Evolutionary conservation across 352 stramenopile genomes (phyloP), one percentile per base, ranked within the genome.

Genomic region (Pythium brachiatum): DNA sequence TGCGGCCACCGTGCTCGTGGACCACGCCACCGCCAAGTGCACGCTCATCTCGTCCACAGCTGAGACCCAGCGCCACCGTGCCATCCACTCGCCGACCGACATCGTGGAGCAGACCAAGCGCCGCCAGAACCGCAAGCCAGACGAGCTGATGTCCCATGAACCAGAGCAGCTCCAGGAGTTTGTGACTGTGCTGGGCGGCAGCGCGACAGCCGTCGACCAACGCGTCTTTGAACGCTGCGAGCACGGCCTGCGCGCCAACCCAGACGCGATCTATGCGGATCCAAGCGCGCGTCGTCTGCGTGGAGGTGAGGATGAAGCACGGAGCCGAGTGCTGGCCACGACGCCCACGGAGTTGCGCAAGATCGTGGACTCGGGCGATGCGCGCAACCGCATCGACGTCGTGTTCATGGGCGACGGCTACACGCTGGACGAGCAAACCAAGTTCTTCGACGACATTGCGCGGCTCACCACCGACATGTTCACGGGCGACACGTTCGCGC

Each of bases 401-500:
- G 70, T 81, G 16, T 81, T 81, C 55, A 77, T 81, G 69, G 64
- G 66, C 31, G 74, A 81, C 50, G 74, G 70, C 18, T 81, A 81
- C 72, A 78, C 70, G 3, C 16, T 39, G 12, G 20, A 8, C 26
- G 70, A 81, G 39, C 32, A 63, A 25, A 43, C 51, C 23, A 29
- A 32, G 15, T 81, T 81, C 63, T 75, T 70, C 32, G 58, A 63
- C 27, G 74, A 81, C 66, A 75, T 79, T 1, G 7, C 66, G 34
- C 70, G 70, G 1, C 52, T 81, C 43, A 78, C 65, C 9, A 26
- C 63, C 59, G 74, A 81, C 36, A 77, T 78, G 68, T 78, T 78
- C 47, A 67, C 60, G 18, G 66, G 66, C 46, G 54, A 61, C 41
- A 61, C 54, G 26, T 61, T 61, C 25, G 39, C 54, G 26, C 57